Evolutionary conservation across 768 basidiomycete species (phyloP).

Genomic region (Serendipita vermifera): DNA sequence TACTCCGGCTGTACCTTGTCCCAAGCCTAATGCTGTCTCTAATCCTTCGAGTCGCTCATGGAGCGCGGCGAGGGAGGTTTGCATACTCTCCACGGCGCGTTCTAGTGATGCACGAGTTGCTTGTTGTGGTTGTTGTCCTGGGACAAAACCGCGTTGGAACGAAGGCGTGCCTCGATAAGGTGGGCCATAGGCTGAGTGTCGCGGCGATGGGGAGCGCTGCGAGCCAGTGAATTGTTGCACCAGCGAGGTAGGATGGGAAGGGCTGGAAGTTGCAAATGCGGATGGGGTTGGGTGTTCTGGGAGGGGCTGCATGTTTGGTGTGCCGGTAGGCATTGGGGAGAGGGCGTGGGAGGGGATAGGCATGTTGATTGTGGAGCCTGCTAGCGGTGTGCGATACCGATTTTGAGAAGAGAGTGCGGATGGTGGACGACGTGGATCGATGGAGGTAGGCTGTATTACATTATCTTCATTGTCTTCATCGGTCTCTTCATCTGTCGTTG

Average conservation of each 20-base stretch:
- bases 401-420: conserved; percentile 62
- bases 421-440: conserved; percentile 35
- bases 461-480: background rate
- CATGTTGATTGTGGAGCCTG: conserved; percentile 29
- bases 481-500: conserved; percentile 11
- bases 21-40: conserved; percentile 29
- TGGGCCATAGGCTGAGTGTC: conserved; percentile 4
- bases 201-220: background rate
- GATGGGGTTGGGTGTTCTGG: conserved; percentile 6
- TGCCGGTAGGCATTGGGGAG: background rate
- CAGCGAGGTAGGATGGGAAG: conserved; percentile 10
- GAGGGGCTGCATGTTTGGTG: background rate
- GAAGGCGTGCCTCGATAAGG: conserved; percentile 3
- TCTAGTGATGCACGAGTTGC: conserved; percentile 42
- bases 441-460: background rate
- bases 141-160: background rate
- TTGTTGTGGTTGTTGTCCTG: background rate
- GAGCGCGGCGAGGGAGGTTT: conserved; percentile 69
- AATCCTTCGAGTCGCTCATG: conserved; percentile 51
- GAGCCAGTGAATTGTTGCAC: conserved; percentile 1
- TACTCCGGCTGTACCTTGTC: background rate
- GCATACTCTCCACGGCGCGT: conserved; percentile 64
- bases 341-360: background rate
- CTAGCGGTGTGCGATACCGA: conserved; percentile 66
- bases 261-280: background rate